Base-by-base conservation (phyloP, 139 green algal species). In the Coelastrella sp. region DNA sequence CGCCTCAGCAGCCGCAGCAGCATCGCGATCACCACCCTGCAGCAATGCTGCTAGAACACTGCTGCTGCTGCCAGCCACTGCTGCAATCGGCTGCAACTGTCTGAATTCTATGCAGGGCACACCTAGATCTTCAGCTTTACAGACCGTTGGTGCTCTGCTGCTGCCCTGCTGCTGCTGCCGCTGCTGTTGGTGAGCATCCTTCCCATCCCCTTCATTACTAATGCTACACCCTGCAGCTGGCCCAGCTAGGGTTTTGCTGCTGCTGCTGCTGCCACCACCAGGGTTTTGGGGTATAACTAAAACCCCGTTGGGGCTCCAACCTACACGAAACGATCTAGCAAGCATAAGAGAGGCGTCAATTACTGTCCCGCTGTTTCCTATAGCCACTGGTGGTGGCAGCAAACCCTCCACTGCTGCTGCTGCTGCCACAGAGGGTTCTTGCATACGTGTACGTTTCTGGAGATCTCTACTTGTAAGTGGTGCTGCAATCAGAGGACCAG, bases 231-330 rank as follows among this genome's bases (percentile, higher is more conserved):
- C 90, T 66, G 22, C 74, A 58, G 74, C 11, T 59, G 74, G 22
- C 2, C 22, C 74, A 58, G 74, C 74, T 56, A 47, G 10, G 92
- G 77, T 54, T 88, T 86, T 32, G 79, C 91, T 32, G 59, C 78
- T 19, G 8, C 3, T 2, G 56, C 57, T n/a, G n/a, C n/a, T n/a
- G n/a, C n/a, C n/a, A n/a, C n/a, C n/a, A n/a, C 73, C 61, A 64
- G 23, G 19, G 89, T 86, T 76, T 61, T 78, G 68, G 14, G 90
- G 90, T 60, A 92, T 54, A 0, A 91, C 95, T 47, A 98, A 92
- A 71, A 92, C 54, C 4, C 94, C 96, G 3, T 89, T 91, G 5
- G 96, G 95, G 5, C 92, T 96, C 97, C 97, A 99, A 57, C 96
- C 94, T 4, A 94, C 94, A 4, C 97, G 90, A 89, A 98, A 98